Evolutionary conservation across 75 land plant species (phyloP).

Genomic region (Cupressus sempervirens): DNA sequence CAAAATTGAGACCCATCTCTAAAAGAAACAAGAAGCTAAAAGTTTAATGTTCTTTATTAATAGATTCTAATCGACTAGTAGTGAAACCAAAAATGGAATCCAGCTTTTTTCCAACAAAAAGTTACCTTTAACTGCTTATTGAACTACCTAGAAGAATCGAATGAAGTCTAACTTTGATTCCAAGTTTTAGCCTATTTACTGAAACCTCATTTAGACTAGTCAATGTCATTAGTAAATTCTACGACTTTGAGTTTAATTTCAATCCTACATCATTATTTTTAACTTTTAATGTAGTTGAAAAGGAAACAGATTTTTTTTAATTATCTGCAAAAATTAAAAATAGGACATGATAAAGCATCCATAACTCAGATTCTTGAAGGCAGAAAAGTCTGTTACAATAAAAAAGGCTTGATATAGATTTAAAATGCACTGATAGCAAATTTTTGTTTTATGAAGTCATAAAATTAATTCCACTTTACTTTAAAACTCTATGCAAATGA

Average conservation of each 20-base stretch:
- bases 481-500: neutral
- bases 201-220: neutral
- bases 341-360: neutral
- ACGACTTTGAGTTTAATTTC: neutral
- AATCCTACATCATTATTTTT: neutral
- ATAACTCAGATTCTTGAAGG: neutral
- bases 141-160: neutral
- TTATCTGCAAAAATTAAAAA: neutral
- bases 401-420: neutral
- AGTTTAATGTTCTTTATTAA: neutral
- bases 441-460: neutral
- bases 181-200: neutral
- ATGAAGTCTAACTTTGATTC: neutral
- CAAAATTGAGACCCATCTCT: neutral
- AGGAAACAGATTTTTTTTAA: neutral
- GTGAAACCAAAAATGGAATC: neutral
- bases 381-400: neutral
- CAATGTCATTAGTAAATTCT: neutral
- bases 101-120: neutral
- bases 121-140: neutral
- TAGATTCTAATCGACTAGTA: neutral
- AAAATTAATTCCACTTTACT: neutral
- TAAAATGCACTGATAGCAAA: neutral
- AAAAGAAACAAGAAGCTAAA: neutral
- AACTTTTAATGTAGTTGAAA: neutral